Conservation (phyloP, 2,329 filamentous ascomycete genomes). For the Aspergillus tubingensis region DNA sequence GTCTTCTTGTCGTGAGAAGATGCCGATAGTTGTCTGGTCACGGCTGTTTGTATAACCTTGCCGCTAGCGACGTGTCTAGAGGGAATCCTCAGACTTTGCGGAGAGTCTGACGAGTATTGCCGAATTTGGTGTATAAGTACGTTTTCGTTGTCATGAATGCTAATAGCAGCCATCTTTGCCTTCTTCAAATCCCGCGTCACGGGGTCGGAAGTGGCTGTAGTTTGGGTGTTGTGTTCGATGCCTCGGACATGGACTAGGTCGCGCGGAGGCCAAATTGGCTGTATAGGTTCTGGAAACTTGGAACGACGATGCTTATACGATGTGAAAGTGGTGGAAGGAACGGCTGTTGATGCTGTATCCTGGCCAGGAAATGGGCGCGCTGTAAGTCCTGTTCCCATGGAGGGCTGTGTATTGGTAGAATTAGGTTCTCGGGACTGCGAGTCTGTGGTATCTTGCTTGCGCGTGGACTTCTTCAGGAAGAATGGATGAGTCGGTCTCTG, state of each 20-base stretch:
- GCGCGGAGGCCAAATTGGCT: slow-evolving; percentile 44
- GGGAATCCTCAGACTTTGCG: slow-evolving; percentile 31
- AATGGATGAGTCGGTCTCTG: slow-evolving; percentile 66
- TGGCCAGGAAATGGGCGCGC: neutral
- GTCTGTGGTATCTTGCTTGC: slow-evolving; percentile 14
- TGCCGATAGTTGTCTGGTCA: slow-evolving; percentile 33
- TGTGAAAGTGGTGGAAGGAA: slow-evolving; percentile 11
- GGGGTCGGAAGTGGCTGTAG: neutral
- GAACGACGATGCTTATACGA: slow-evolving; percentile 24
- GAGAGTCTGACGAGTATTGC: neutral
- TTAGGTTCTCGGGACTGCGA: neutral
- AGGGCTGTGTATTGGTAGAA: neutral
- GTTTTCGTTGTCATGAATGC: slow-evolving; percentile 38
- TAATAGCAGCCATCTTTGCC: slow-evolving; percentile 36
- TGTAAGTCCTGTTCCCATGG: neutral
- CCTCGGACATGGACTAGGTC: slow-evolving; percentile 56
- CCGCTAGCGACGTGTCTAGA: slow-evolving; percentile 33
- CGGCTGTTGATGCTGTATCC: neutral
- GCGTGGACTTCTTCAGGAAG: slow-evolving; percentile 60
- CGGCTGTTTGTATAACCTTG: slow-evolving; percentile 28
- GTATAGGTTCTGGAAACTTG: slow-evolving; percentile 35
- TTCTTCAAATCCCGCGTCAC: slow-evolving; percentile 37
- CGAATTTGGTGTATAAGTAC: slow-evolving; percentile 23
- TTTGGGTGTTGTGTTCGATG: neutral
- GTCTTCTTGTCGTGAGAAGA: slow-evolving; percentile 5